Evolutionary conservation across 2,329 filamentous ascomycete genomes (phyloP).

Genomic region (Beauveria sp.): DNA sequence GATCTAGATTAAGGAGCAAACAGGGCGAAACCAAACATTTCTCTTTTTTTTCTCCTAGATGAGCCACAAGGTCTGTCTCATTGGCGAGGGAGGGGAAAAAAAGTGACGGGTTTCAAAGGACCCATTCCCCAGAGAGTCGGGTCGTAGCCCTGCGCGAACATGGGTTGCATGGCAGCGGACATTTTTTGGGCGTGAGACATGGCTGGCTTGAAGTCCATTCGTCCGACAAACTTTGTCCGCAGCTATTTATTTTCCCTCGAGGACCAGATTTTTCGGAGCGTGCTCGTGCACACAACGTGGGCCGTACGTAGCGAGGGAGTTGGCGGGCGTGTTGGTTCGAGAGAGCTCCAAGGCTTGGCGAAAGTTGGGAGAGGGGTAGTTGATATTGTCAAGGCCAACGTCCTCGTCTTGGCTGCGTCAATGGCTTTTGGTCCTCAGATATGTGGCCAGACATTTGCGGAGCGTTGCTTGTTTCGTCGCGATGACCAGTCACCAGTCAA

Average conservation of each 20-base stretch:
- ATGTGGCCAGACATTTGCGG: neutral
- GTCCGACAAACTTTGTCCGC: neutral
- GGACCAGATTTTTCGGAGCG: neutral
- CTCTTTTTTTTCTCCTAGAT: too few relatives aligned
- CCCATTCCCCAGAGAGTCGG: neutral
- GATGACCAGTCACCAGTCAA: neutral
- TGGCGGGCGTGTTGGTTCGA: neutral
- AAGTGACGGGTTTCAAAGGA: too few relatives aligned
- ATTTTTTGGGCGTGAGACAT: neutral
- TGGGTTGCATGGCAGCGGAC: neutral
- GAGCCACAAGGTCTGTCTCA: too few relatives aligned
- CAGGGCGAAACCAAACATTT: too few relatives aligned
- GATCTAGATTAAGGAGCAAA: neutral
- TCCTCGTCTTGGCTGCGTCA: neutral
- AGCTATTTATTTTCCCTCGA: neutral
- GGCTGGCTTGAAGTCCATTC: neutral
- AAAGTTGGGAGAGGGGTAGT: too few relatives aligned
- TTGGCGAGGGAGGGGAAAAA: too few relatives aligned
- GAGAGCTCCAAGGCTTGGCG: neutral
- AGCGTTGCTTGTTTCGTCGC: neutral
- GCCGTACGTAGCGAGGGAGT: neutral
- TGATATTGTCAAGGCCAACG: neutral
- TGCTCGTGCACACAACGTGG: neutral
- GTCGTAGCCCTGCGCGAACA: neutral
- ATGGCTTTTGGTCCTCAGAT: neutral